These are phyloP conservation scores for Phytopythium cucurbitacearum DNA, from an alignment of 352 stramenopile species.

Conservation along the genomic window DNA sequence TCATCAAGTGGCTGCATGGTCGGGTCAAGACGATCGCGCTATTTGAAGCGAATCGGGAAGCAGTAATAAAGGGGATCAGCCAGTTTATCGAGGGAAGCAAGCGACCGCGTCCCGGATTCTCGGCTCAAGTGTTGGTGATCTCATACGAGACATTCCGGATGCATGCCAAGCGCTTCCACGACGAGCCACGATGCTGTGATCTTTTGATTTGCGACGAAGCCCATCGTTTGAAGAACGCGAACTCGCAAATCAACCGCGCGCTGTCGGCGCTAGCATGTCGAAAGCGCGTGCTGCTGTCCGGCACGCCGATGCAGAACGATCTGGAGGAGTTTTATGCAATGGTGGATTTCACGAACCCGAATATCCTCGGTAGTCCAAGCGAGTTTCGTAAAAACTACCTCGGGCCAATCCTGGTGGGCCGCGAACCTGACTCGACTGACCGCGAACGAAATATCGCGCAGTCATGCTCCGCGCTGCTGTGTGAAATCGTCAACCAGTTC, in stretches of 20 bases:
- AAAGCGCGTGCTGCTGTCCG: constrained; percentile 94
- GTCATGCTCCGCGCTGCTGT: constrained; percentile 93
- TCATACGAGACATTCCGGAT: constrained; percentile 93
- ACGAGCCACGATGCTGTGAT: constrained; percentile 88
- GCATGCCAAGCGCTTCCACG: constrained; percentile 89
- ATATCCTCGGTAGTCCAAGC: constrained; percentile 71
- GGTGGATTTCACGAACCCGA: constrained; percentile 89
- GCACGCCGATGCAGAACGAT: constrained; percentile 99
- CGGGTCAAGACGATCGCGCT: constrained; percentile 80
- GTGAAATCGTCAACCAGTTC: constrained; percentile 97
- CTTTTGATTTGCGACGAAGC: constrained; percentile 98
- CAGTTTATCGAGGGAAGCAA: constrained; percentile 83
- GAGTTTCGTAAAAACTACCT: constrained; percentile 95
- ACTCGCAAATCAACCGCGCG: constrained; percentile 90
- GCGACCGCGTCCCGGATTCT: constrained; percentile 35
- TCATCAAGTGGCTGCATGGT: constrained; percentile 85
- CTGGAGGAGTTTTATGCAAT: constrained; percentile 99
- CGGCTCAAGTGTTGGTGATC: constrained; percentile 80
- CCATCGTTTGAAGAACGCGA: constrained; percentile 97
- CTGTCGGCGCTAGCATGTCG: constrained; percentile 80
- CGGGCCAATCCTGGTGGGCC: constrained; percentile 82
- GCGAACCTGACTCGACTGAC: constrained; percentile 90
- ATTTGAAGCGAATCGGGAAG: constrained; percentile 77
- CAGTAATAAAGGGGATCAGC: constrained; percentile 79
- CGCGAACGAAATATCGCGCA: constrained; percentile 65